Percentiles rank a stretch among this genome's conserved stretches.
phyloP scores from a whole-genome alignment of 768 basidiomycete species.

The Collybiopsis confluens region DNA sequence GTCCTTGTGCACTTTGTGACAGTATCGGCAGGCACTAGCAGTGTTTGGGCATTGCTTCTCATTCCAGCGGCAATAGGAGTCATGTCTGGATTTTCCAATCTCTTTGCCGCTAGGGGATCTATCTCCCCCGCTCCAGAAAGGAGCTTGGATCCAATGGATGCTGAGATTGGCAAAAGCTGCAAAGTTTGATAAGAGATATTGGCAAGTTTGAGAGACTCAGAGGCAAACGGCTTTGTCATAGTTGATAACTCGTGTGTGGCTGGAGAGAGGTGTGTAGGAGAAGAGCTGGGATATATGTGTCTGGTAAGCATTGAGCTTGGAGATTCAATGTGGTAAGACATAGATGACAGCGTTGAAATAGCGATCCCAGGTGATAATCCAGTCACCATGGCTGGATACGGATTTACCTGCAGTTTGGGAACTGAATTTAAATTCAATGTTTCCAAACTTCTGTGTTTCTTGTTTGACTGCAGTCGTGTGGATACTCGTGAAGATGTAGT shows the following conservation, averaged over 20 bases:
- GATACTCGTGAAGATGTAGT: not conserved
- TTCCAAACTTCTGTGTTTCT: not conserved
- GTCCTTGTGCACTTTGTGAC: too few relatives aligned
- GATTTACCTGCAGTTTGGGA: not conserved
- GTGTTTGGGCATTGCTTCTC: too few relatives aligned
- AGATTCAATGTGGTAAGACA: constrained; percentile 5
- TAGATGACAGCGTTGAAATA: too few relatives aligned
- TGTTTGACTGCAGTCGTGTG: not conserved
- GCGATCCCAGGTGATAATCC: constrained; percentile 10
- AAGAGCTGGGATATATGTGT: constrained; percentile 8
- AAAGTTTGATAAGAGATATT: constrained; percentile 6
- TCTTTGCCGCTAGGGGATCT: too few relatives aligned
- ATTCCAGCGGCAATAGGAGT: too few relatives aligned
- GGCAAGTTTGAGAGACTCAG: not conserved
- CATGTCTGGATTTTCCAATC: too few relatives aligned
- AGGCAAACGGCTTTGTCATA: constrained; percentile 10
- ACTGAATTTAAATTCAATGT: constrained; percentile 12
- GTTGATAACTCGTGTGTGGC: constrained; percentile 8
- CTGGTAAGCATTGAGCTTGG: not conserved
- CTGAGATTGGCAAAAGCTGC: constrained; percentile 2
- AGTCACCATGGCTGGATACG: constrained; percentile 5
- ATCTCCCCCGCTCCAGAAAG: too few relatives aligned
- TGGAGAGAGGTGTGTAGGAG: not conserved
- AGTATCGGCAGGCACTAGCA: too few relatives aligned
- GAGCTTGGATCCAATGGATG: not conserved